Evolutionary conservation across 306 rosid species (phyloP).

Genomic region (Vicia faba): DNA sequence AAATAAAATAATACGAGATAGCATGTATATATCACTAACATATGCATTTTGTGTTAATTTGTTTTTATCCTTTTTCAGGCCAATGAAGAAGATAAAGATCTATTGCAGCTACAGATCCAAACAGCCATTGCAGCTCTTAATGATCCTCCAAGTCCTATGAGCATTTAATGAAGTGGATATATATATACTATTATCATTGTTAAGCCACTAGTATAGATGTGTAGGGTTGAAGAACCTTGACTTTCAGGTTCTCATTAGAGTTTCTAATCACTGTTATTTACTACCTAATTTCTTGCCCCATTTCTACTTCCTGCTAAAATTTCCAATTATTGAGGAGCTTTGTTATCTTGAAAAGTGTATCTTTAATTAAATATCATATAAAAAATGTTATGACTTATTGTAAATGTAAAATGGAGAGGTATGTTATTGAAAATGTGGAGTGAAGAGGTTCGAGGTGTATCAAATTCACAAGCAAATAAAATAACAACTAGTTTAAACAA

Average conservation of each 20-base stretch:
- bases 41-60: constrained; percentile 23
- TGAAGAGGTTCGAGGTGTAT: too few species aligned
- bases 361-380: too few species aligned
- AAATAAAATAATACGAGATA: background rate
- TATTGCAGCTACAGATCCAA: constrained; percentile 59
- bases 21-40: background rate
- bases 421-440: too few species aligned
- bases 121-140: constrained; percentile 71
- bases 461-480: constrained; percentile 1
- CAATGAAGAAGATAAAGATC: constrained; percentile 78
- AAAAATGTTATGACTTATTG: too few species aligned
- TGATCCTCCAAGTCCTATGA: constrained; percentile 83
- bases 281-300: background rate
- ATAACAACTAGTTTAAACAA: background rate
- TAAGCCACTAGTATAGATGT: background rate
- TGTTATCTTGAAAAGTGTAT: constrained; percentile 11
- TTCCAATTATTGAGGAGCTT: background rate
- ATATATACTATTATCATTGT: constrained; percentile 1
- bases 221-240: constrained; percentile 11
- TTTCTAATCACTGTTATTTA: background rate
- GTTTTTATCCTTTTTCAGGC: constrained; percentile 54
- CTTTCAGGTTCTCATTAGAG: constrained; percentile 7
- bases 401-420: too few species aligned
- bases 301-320: background rate
- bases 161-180: constrained; percentile 53